Percentiles rank a stretch among this genome's conserved stretches.
Evolutionary conservation across 495 filamentous ascomycete species (phyloP).

Genomic region (Daldinia caldariorum): DNA sequence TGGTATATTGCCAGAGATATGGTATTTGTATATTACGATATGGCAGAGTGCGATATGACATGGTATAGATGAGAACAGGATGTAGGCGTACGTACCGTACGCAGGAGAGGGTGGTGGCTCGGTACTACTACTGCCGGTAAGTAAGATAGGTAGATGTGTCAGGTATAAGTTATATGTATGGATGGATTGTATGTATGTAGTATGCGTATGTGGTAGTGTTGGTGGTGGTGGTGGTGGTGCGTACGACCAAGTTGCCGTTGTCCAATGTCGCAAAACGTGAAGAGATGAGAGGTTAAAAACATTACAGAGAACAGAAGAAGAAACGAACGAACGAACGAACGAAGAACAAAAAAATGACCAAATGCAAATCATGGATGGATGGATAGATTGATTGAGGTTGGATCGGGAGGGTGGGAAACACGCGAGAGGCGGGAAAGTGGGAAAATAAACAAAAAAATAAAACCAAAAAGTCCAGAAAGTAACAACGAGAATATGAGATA

Average conservation of each 20-base stretch:
- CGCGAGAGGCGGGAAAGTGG: conserved; percentile 2
- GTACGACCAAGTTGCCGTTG: not conserved
- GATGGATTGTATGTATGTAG: no score
- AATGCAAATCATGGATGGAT: no score
- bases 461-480: not conserved
- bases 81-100: not conserved
- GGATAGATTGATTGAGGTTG: not conserved
- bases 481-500: no score
- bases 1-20: conserved; percentile 2
- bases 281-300: no score
- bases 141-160: not conserved
- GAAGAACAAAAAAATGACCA: no score
- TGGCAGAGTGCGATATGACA: not conserved
- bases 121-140: conserved; percentile 1
- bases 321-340: no score
- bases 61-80: not conserved
- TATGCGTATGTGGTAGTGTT: no score
- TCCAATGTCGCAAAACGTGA: no score
- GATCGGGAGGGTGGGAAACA: not conserved
- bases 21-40: not conserved
- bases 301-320: no score
- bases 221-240: not conserved
- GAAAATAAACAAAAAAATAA: no score
- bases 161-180: no score
- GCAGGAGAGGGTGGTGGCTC: not conserved